Base-by-base conservation (phyloP, 768 basidiomycete species). In the Rhodotorula sphaerocarpa region DNA sequence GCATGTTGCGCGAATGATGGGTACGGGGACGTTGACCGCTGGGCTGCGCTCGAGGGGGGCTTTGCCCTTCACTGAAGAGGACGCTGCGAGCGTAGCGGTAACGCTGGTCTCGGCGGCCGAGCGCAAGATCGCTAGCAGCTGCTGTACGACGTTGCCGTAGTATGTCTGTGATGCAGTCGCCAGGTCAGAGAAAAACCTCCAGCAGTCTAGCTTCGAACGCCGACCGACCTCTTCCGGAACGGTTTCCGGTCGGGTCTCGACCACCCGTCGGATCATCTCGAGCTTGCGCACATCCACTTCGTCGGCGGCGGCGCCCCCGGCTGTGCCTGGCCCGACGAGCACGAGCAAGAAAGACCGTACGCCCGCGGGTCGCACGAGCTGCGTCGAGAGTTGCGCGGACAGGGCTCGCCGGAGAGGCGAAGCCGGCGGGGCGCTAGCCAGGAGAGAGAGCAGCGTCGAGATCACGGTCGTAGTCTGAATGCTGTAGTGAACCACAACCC, bases 311-410 rank as follows among this genome's bases (percentile, higher is more conserved):
- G 27, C 50, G 5, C 41, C 45, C 0, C 20, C 23, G 2, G 31
- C 51, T 0, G 39, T 31, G 18, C 45, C 63, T 0, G 55, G 23
- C 0, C 84, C 82, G 56, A 90, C 84, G 2, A 88, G 76, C 15
- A 86, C 85, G 15, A 79, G 78, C 66, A 82, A 84, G 25, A 90
- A 79, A 0, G 86, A 86, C 33, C 77, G 78, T 2, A 90, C 79
- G 2, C 89, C 89, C 28, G 83, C 81, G 0, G 83, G 81, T 27
- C 86, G 82, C 27, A 87, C 75, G 15, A 90, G 75, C 71, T 88
- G 87, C 59, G 80, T 79, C 67, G 83, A 84, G 30, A 90, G 80
- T 36, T 88, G 76, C n/a, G 78, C 78, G 0, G 81, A 77, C 21
- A 69, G 57, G 14, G 10, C 15, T 1, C 33, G 12, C 23, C 63